Evolutionary conservation across 2,329 filamentous ascomycete genomes (phyloP).

Genomic region (Ceratocystis cubensis): DNA sequence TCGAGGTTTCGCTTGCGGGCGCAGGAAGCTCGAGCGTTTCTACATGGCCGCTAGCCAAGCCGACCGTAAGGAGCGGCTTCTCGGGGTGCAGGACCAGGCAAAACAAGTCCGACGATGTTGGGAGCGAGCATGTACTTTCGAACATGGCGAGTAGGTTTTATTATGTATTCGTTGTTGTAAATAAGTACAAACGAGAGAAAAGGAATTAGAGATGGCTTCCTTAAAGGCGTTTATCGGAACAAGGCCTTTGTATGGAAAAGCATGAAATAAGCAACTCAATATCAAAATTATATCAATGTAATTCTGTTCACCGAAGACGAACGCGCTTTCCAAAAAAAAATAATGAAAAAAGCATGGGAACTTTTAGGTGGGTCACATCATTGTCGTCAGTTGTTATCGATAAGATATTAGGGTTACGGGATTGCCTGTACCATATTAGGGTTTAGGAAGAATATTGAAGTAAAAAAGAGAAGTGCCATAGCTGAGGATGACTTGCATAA

Average conservation of each 20-base stretch:
- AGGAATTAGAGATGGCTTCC: not conserved
- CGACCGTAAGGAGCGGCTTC: slow-evolving; percentile 74
- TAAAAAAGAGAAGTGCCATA: no score
- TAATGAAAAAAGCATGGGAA: slow-evolving; percentile 7
- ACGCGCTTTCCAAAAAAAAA: not conserved
- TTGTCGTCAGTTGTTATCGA: not conserved
- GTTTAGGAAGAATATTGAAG: not conserved
- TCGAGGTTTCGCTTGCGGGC: slow-evolving; percentile 1
- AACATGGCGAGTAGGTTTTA: slow-evolving; percentile 50
- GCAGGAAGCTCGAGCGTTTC: slow-evolving; percentile 64
- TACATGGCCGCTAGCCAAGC: slow-evolving; percentile 73
- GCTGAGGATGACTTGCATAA: no score
- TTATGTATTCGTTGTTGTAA: not conserved
- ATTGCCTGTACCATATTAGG: not conserved
- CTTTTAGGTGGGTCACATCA: slow-evolving; percentile 17
- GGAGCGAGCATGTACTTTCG: slow-evolving; percentile 82
- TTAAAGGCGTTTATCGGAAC: not conserved
- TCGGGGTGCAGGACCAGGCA: slow-evolving; percentile 74
- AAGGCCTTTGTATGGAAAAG: not conserved
- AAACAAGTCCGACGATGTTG: slow-evolving; percentile 77
- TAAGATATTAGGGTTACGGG: not conserved
- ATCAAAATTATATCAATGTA: not conserved
- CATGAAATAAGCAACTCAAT: not conserved
- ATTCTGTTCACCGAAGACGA: not conserved
- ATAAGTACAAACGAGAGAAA: not conserved